Evolutionary conservation across 2,329 filamentous ascomycete species (phyloP).

Genomic region (Westerdykella aurantiaca): DNA sequence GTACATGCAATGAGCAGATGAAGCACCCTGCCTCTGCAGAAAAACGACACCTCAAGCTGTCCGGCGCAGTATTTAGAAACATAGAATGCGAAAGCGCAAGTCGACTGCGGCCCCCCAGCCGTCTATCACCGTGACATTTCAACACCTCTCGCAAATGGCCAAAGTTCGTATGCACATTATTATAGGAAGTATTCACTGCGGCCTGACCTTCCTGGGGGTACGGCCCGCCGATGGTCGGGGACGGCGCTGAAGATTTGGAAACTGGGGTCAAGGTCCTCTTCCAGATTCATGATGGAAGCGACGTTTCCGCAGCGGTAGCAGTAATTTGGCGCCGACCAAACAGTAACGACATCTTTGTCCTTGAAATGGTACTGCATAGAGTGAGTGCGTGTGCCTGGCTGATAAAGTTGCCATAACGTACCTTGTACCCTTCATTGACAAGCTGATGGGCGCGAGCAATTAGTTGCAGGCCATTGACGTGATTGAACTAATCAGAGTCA

Average conservation of each 20-base stretch:
- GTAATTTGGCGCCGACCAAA: conserved; percentile 90
- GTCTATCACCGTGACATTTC: conserved; percentile 14
- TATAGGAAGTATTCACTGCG: conserved; percentile 50
- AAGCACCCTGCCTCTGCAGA: neutral
- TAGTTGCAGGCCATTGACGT: conserved; percentile 66
- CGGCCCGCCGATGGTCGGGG: conserved; percentile 76
- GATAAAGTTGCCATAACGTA: conserved; percentile 18
- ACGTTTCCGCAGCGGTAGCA: conserved; percentile 94
- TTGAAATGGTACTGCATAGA: conserved; percentile 73
- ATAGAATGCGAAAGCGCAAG: no score
- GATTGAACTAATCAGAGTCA: conserved; percentile 53
- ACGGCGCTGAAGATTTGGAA: conserved; percentile 91
- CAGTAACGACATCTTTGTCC: conserved; percentile 85
- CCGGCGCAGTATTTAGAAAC: neutral
- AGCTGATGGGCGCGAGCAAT: conserved; percentile 70
- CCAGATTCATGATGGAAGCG: conserved; percentile 81
- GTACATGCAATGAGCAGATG: neutral
- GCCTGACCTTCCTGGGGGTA: conserved; percentile 58
- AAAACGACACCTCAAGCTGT: neutral
- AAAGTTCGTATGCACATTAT: conserved; percentile 14
- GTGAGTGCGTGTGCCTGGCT: neutral
- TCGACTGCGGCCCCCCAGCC: conserved; percentile 2
- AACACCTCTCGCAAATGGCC: conserved; percentile 6
- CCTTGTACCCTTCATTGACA: conserved; percentile 72
- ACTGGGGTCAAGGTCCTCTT: conserved; percentile 75